These are phyloP conservation scores for Psilocybe cyanescens DNA, from an alignment of 768 basidiomycete genomes.

Conservation along the genomic window DNA sequence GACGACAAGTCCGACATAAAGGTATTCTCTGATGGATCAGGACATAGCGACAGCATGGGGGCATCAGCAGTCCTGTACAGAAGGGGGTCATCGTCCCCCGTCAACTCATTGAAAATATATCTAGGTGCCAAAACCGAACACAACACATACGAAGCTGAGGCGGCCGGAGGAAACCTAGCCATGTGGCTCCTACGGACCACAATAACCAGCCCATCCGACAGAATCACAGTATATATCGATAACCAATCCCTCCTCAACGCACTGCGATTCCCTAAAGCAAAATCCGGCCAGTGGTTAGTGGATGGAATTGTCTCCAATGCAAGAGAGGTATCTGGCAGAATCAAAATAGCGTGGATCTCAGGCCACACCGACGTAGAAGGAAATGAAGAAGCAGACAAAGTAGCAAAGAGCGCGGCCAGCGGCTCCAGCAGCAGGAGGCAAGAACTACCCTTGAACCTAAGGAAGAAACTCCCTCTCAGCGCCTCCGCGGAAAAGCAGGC, in stretches of 20 bases:
- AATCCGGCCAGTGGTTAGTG: constrained; percentile 16
- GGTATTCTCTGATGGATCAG: too few species aligned
- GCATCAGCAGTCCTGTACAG: constrained; percentile 21
- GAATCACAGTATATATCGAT: constrained; percentile 14
- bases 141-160: constrained; percentile 26
- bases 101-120: constrained; percentile 6
- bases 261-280: constrained; percentile 1
- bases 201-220: neutral
- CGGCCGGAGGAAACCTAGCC: constrained; percentile 23
- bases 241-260: constrained; percentile 19
- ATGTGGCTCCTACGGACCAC: constrained; percentile 11
- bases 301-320: neutral
- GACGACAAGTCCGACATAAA: too few species aligned
- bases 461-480: constrained; percentile 12
- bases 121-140: constrained; percentile 18
- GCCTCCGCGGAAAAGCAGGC: constrained; percentile 18
- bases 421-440: neutral
- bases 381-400: constrained; percentile 30
- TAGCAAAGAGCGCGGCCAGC: constrained; percentile 26
- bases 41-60: constrained; percentile 14
- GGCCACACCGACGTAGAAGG: constrained; percentile 28
- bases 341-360: constrained; percentile 27
- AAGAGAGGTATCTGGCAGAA: neutral
- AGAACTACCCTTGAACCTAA: constrained; percentile 12
- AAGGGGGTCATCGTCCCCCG: neutral